Evolutionary conservation across 352 stramenopile species (phyloP).

Genomic region (Phytopythium ostracodes): DNA sequence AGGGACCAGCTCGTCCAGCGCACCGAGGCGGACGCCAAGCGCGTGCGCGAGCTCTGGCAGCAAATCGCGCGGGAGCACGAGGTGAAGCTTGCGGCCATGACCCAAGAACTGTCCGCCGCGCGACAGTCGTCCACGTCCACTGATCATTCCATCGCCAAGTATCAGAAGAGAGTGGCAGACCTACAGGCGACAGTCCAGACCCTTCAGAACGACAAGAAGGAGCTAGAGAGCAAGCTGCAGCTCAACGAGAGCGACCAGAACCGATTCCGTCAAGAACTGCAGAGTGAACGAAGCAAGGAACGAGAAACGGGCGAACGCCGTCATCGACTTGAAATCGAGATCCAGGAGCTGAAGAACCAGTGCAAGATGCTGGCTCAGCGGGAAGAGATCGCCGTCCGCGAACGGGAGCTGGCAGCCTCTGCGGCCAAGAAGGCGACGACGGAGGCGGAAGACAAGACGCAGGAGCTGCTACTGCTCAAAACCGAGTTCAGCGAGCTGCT

Average conservation of each 20-base stretch:
- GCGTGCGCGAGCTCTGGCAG: slow-evolving; percentile 73
- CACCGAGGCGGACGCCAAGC: slow-evolving; percentile 67
- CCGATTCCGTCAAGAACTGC: slow-evolving; percentile 25
- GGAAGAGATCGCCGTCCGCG: slow-evolving; percentile 36
- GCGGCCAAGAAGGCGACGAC: slow-evolving; percentile 27
- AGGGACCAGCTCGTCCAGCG: slow-evolving; percentile 57
- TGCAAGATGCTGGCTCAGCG: slow-evolving; percentile 39
- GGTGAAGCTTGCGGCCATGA: slow-evolving; percentile 39
- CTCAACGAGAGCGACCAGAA: slow-evolving; percentile 28
- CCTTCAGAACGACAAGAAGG: slow-evolving; percentile 31
- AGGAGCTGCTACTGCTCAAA: slow-evolving; percentile 55
- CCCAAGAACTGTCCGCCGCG: slow-evolving; percentile 34
- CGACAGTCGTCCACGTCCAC: slow-evolving; percentile 19
- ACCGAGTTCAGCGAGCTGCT: slow-evolving; percentile 63
- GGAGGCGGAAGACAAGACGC: slow-evolving; percentile 32
- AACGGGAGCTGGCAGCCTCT: slow-evolving; percentile 35
- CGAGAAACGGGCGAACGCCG: slow-evolving; percentile 26
- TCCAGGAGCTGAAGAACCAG: slow-evolving; percentile 40
- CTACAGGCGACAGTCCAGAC: slow-evolving; percentile 29
- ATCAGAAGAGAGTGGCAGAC: slow-evolving; percentile 25
- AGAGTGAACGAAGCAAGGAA: slow-evolving; percentile 33
- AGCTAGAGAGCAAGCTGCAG: slow-evolving; percentile 35
- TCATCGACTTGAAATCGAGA: slow-evolving; percentile 26
- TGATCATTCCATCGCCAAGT: slow-evolving; percentile 19
- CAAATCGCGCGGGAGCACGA: slow-evolving; percentile 73